These are phyloP conservation scores for Niebla homalea DNA, from an alignment of 495 filamentous ascomycete species.

Conservation along the genomic window DNA sequence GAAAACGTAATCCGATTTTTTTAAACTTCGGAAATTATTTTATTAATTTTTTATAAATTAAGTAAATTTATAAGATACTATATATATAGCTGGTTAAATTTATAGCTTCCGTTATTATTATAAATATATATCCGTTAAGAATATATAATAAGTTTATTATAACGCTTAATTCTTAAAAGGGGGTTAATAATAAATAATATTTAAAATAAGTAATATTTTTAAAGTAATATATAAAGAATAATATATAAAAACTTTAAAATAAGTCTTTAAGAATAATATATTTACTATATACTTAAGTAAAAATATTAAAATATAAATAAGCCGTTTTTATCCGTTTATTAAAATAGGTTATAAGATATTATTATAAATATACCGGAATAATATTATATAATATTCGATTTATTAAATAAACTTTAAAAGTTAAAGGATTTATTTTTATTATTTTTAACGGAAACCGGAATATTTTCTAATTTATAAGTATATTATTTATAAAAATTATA, in stretches of 20 bases:
- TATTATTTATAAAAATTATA: too few relatives aligned
- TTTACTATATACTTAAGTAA: neutral
- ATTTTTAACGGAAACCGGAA: too few relatives aligned
- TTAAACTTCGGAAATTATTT: neutral
- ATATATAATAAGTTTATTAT: neutral
- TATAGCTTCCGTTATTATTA: neutral
- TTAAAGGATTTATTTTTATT: too few relatives aligned
- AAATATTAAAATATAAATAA: neutral
- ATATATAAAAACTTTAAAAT: conserved; percentile 1
- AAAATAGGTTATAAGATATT: too few relatives aligned
- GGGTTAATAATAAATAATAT: neutral
- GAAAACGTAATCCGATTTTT: neutral
- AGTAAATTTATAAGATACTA: too few relatives aligned
- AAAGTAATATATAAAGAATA: neutral
- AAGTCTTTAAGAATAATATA: neutral
- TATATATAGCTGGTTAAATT: neutral
- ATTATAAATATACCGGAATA: neutral
- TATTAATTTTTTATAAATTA: neutral
- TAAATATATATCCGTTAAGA: neutral
- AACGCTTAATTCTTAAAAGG: neutral
- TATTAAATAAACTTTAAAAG: too few relatives aligned
- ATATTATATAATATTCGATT: neutral
- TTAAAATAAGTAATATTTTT: neutral
- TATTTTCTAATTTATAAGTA: too few relatives aligned
- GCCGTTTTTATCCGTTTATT: neutral